Evolutionary conservation across 2,329 filamentous ascomycete species (phyloP).

Genomic region (Bimuria novae-zelandiae): DNA sequence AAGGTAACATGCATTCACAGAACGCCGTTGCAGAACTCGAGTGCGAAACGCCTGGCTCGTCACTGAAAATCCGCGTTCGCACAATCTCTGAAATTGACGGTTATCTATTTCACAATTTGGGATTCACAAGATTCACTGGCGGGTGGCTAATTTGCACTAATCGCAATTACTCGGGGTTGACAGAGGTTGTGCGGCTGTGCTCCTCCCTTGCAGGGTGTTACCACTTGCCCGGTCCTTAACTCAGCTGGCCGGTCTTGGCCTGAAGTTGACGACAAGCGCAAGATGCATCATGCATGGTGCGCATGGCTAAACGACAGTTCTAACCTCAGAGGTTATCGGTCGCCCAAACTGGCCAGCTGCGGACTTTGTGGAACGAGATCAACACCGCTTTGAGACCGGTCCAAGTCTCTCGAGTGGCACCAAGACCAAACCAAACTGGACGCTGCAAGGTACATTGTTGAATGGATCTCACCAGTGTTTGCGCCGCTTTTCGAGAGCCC

Average conservation of each 20-base stretch:
- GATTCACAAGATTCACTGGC: background rate
- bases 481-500: constrained; percentile 34
- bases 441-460: constrained; percentile 44
- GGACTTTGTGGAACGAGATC: constrained; percentile 28
- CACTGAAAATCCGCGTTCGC: no score
- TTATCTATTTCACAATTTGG: background rate
- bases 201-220: constrained; percentile 15
- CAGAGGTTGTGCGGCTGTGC: constrained; percentile 21
- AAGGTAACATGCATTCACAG: constrained; percentile 33
- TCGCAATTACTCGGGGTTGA: constrained; percentile 9
- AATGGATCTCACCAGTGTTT: constrained; percentile 18
- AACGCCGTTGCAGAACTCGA: no score
- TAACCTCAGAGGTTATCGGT: constrained; percentile 21
- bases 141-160: background rate
- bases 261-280: constrained; percentile 11
- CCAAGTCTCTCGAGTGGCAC: constrained; percentile 36
- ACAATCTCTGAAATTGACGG: background rate
- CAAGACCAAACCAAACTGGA: constrained; percentile 25
- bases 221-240: constrained; percentile 18
- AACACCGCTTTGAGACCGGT: constrained; percentile 32
- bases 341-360: constrained; percentile 26
- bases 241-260: constrained; percentile 21
- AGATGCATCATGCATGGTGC: constrained; percentile 14
- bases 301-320: constrained; percentile 13
- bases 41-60: no score